These are phyloP conservation scores for Yarrowia sp. DNA, from an alignment of 805 yeast genomes.

Conservation along the genomic window DNA sequence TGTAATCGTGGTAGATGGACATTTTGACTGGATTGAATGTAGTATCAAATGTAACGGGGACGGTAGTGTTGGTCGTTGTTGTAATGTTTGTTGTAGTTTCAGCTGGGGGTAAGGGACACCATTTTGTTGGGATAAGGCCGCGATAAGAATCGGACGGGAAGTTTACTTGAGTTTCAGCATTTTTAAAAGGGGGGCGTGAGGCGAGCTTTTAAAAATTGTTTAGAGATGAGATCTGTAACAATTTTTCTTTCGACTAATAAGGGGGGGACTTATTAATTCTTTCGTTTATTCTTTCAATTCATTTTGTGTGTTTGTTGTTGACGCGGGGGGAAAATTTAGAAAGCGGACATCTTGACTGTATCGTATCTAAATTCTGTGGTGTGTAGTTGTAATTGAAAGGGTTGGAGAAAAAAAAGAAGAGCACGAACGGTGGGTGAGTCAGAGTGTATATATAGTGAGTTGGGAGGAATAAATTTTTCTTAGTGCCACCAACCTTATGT, in stretches of 20 bases:
- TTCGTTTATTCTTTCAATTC: conserved; percentile 34
- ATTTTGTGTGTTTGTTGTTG: conserved; percentile 11
- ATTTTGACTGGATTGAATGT: conserved; percentile 32
- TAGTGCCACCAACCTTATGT: background rate
- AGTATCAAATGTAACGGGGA: conserved; percentile 17
- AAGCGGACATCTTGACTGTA: conserved; percentile 40
- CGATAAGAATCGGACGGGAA: conserved; percentile 33
- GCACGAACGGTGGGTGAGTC: conserved; percentile 8
- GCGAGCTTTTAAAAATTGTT: conserved; percentile 39
- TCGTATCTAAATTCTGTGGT: conserved; percentile 11
- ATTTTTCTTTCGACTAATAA: conserved; percentile 40
- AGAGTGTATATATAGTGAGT: conserved; percentile 37
- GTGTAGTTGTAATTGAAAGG: conserved; percentile 31
- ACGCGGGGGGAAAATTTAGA: conserved; percentile 38
- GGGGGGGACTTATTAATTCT: conserved; percentile 36
- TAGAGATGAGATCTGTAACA: conserved; percentile 34
- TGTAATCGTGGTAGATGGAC: conserved; percentile 33
- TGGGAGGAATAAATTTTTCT: conserved; percentile 34
- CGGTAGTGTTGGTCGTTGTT: conserved; percentile 25
- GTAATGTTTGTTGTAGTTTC: conserved; percentile 13
- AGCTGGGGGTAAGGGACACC: conserved; percentile 21
- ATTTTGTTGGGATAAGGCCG: conserved; percentile 31
- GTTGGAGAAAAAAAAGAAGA: conserved; percentile 25
- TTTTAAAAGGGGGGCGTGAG: conserved; percentile 39
- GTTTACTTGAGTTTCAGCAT: conserved; percentile 36